phyloP scores from a whole-genome alignment of 176 grass and related monocot species.

The Triticum monococcum region DNA sequence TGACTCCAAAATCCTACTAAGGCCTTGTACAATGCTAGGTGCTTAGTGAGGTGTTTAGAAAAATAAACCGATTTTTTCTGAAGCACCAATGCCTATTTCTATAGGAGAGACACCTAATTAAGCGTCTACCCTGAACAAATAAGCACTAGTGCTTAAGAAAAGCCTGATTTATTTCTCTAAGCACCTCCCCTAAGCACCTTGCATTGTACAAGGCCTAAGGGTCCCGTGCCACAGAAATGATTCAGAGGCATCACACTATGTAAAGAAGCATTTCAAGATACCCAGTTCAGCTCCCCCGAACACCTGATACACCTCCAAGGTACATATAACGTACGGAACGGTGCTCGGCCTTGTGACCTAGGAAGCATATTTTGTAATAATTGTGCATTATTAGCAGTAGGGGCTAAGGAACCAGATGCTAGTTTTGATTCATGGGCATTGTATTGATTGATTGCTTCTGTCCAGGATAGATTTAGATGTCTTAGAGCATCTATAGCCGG shows the following conservation, averaged over 20 bases:
- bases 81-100: no score
- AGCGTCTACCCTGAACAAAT: no score
- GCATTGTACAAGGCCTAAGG: no score
- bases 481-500: no score
- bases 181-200: no score
- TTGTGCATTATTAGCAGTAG: slow-evolving; percentile 40
- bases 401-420: slow-evolving; percentile 13
- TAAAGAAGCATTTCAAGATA: slow-evolving; percentile 99
- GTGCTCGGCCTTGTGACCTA: neutral
- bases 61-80: no score
- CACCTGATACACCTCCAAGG: slow-evolving; percentile 24
- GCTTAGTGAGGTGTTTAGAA: no score
- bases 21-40: no score
- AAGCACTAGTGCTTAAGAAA: no score
- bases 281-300: slow-evolving; percentile 67
- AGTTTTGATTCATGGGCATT: neutral
- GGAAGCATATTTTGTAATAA: slow-evolving; percentile 27
- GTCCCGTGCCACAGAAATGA: slow-evolving; percentile 95
- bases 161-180: no score
- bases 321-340: slow-evolving; percentile 4
- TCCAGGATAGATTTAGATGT: neutral
- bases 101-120: no score
- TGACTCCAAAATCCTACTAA: slow-evolving; percentile 78
- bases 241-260: slow-evolving; percentile 91
- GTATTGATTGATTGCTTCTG: slow-evolving; percentile 29